Base-by-base conservation (phyloP, 1,139 yeast species). In the Kodamaea anthophila region DNA sequence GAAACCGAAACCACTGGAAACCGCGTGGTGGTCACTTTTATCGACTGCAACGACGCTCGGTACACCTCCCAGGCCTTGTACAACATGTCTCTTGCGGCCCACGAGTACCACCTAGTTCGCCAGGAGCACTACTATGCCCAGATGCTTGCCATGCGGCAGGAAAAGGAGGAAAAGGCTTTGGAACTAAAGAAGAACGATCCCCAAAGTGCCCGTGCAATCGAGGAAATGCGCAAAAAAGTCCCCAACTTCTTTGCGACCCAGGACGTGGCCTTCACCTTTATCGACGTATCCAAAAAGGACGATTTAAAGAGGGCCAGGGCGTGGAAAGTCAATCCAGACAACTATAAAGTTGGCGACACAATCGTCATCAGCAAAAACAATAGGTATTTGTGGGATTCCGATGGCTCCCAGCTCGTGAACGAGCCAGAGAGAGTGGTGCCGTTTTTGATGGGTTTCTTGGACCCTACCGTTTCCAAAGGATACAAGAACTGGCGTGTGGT, bases 1-100 rank as follows among this genome's bases (percentile, higher is more conserved):
- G 40, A 49, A 13, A 41, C 43, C 4, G 34, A 37, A 5, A 40
- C 35, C 31, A 34, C 31, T 15, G 25, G 33, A 5, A 72, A 70
- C 32, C 71, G 68, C 39, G 65, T 79, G 5, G 70, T 74, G n/a
- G 57, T 79, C 13, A 59, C 74, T 3, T 58, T 78, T 27, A 51
- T 76, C 15, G 74, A 77, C 46, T 55, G 71, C 9, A 51, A 52
- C 10, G 54, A 68, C 38, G 61, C 64, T 18, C 46, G 43, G 22
- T 46, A 37, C 9, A 49, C 70, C 27, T 60, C 62, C 43, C 39
- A 58, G 28, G 55, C 55, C 18, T 54, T 73, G 10, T 64, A 62
- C 39, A 58, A 62, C 32, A 53, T 74, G 29, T 62, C 74, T 3
- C 51, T 65, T 32, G 65, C 68, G 8, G 74, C 71, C 5, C 82